phyloP scores from a whole-genome alignment of 2,329 filamentous ascomycete species.

The Fusarium aywerte region DNA sequence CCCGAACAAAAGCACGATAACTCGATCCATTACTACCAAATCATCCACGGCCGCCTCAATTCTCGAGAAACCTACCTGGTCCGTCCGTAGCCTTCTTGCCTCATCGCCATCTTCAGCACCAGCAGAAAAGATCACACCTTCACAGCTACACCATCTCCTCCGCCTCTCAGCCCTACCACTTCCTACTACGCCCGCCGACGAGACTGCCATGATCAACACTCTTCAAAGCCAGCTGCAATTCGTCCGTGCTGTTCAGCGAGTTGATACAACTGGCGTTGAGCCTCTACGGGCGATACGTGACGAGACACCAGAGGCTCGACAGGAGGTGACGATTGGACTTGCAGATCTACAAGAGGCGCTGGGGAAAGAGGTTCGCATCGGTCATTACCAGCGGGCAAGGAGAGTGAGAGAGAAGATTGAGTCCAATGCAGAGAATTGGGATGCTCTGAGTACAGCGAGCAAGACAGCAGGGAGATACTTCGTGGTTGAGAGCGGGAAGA shows the following conservation, averaged over 20 bases:
- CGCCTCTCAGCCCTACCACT: constrained; percentile 87
- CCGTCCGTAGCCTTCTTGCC: constrained; percentile 78
- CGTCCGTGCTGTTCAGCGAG: constrained; percentile 83
- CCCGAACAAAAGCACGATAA: background rate
- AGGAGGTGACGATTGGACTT: constrained; percentile 69
- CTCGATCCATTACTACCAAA: constrained; percentile 17
- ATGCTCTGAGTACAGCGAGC: constrained; percentile 73
- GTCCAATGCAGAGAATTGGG: constrained; percentile 70
- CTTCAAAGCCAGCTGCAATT: constrained; percentile 88
- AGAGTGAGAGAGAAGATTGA: constrained; percentile 53
- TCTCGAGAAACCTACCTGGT: constrained; percentile 82
- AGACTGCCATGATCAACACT: constrained; percentile 76
- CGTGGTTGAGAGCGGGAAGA: constrained; percentile 73
- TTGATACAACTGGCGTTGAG: constrained; percentile 77
- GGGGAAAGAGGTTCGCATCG: constrained; percentile 68
- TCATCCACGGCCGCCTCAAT: constrained; percentile 53
- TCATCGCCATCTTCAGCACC: constrained; percentile 44
- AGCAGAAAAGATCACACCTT: constrained; percentile 65
- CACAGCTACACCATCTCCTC: constrained; percentile 84
- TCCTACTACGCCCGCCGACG: constrained; percentile 70
- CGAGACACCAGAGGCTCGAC: constrained; percentile 73
- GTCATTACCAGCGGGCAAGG: constrained; percentile 61
- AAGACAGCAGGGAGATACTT: constrained; percentile 79
- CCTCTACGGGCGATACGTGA: constrained; percentile 85
- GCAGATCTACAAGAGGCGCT: constrained; percentile 67